Conservation (phyloP, 2,329 filamentous ascomycete genomes). For the Fusarium miscanthi region DNA sequence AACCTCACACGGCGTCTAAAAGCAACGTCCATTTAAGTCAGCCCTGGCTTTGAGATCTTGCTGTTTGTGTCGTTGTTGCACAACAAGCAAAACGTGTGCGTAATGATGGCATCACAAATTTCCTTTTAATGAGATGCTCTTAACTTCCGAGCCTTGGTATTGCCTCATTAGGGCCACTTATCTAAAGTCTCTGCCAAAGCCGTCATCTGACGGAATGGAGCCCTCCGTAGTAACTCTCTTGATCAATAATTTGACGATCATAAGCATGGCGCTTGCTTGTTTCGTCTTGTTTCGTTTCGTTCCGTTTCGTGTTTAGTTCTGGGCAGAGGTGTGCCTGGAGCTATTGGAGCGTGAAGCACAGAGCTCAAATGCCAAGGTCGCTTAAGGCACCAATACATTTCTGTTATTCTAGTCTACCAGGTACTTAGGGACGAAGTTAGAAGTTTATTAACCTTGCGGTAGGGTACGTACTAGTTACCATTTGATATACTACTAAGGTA, state of each 20-base stretch:
- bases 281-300: slow-evolving; percentile 30
- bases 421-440: not conserved
- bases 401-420: not conserved
- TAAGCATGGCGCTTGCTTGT: slow-evolving; percentile 7
- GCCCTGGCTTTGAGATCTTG: slow-evolving; percentile 4
- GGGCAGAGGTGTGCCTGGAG: not conserved
- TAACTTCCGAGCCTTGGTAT: slow-evolving; percentile 10
- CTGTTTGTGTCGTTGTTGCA: slow-evolving; percentile 9
- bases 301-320: slow-evolving; percentile 33
- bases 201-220: not conserved
- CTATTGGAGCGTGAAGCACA: slow-evolving; percentile 24
- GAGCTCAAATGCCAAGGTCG: slow-evolving; percentile 32
- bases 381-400: slow-evolving; percentile 32
- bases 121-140: not conserved
- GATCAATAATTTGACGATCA: not conserved
- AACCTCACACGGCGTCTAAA: slow-evolving; percentile 29
- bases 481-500: not conserved
- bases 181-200: not conserved
- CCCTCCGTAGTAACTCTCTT: not conserved
- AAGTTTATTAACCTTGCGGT: slow-evolving; percentile 12
- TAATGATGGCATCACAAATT: slow-evolving; percentile 30
- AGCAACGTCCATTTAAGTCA: slow-evolving; percentile 12
- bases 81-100: slow-evolving; percentile 14
- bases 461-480: not conserved
- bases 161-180: not conserved